Percentiles rank a stretch among this genome's conserved stretches.
These are phyloP conservation scores for Penicillium verrucosum DNA, from an alignment of 2,329 filamentous ascomycete genomes.

Conservation along the genomic window DNA sequence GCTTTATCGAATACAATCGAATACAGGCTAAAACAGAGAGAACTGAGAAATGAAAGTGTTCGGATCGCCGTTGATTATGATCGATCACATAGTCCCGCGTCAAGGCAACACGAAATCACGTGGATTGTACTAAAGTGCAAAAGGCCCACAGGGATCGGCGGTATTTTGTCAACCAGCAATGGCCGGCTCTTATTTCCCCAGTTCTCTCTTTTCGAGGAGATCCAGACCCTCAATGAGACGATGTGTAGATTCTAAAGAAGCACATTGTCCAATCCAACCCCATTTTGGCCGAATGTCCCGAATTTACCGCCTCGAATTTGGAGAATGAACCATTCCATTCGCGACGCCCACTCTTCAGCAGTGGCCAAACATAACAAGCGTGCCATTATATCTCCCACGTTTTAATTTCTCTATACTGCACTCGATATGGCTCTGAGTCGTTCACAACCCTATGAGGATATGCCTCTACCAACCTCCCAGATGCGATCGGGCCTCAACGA, in stretches of 20 bases:
- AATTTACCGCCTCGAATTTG: not conserved
- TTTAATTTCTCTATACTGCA: not conserved
- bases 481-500: conserved; percentile 10
- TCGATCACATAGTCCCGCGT: conserved; percentile 20
- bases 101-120: conserved; percentile 24
- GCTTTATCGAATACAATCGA: not conserved
- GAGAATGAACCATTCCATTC: conserved; percentile 2
- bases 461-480: conserved; percentile 9
- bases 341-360: not conserved
- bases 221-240: not conserved
- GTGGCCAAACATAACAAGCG: not conserved
- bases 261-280: not conserved
- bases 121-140: conserved; percentile 11
- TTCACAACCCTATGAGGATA: conserved; percentile 9
- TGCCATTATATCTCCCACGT: not conserved
- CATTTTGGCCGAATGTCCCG: not conserved
- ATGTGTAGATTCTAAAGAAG: not conserved
- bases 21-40: not conserved
- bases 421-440: conserved; percentile 17
- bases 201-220: not conserved
- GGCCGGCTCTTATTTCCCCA: conserved; percentile 3
- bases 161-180: not conserved
- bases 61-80: conserved; percentile 17
- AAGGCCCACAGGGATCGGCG: conserved; percentile 19
- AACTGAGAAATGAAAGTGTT: conserved; percentile 3